Percentiles rank a stretch among this genome's conserved stretches.
phyloP scores from a whole-genome alignment of 1,139 yeast genomes.

The Meyerozyma elateridarum region DNA sequence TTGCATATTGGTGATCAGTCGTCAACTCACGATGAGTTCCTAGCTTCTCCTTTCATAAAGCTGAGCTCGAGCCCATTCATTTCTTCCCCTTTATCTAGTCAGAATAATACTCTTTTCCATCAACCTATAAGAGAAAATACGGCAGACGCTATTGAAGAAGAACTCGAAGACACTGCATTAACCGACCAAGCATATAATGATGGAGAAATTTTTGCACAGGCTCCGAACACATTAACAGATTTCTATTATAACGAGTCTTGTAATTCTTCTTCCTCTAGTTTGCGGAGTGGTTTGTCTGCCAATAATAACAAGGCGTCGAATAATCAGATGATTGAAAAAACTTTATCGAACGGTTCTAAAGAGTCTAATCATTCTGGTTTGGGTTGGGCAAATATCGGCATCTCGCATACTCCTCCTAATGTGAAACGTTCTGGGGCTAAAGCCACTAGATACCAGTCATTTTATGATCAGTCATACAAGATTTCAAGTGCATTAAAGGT shows the following conservation, averaged over 20 bases:
- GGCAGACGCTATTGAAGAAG: constrained; percentile 24
- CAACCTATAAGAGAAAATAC: constrained; percentile 31
- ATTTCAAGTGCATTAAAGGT: constrained; percentile 43
- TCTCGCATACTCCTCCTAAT: constrained; percentile 17
- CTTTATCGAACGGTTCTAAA: constrained; percentile 30
- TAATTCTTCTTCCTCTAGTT: constrained; percentile 33
- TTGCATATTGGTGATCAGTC: constrained; percentile 23
- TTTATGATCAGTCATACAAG: constrained; percentile 45
- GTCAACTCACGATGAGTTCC: constrained; percentile 25
- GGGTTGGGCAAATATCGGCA: constrained; percentile 7
- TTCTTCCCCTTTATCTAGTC: constrained; percentile 24
- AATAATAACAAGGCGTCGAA: constrained; percentile 12
- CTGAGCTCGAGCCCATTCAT: constrained; percentile 19
- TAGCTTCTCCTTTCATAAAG: constrained; percentile 32
- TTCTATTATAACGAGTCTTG: constrained; percentile 26
- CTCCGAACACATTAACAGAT: constrained; percentile 8
- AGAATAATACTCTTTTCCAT: constrained; percentile 22
- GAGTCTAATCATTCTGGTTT: constrained; percentile 19
- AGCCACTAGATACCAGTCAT: constrained; percentile 46
- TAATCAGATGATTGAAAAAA: constrained; percentile 26
- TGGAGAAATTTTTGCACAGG: constrained; percentile 15
- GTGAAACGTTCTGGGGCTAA: constrained; percentile 41
- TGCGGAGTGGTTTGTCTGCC: constrained; percentile 18
- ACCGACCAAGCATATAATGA: constrained; percentile 19
- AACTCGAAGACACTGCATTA: constrained; percentile 24